Percentiles rank a stretch among this genome's conserved stretches.
Evolutionary conservation across 495 filamentous ascomycete species (phyloP).

Genomic region (Margaritispora aquatica): DNA sequence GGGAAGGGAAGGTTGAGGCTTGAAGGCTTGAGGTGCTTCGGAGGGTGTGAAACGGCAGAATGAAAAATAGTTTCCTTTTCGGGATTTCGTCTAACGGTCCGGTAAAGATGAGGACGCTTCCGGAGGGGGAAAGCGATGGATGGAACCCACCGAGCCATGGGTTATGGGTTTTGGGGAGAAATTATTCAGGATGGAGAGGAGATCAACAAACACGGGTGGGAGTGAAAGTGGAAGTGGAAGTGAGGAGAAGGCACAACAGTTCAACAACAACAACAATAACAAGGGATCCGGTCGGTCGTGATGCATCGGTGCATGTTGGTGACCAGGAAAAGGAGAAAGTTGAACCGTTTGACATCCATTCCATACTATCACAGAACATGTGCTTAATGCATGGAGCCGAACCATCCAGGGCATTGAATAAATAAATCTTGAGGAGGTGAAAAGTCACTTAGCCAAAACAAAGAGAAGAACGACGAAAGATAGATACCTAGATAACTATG

Average conservation of each 20-base stretch:
- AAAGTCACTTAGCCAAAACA: no score
- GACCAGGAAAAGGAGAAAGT: no score
- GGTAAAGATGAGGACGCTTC: background rate
- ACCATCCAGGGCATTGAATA: no score
- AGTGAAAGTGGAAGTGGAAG: background rate
- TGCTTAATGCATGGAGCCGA: no score
- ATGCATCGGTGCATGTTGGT: background rate
- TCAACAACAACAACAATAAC: background rate
- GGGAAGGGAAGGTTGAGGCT: background rate
- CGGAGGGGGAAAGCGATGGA: background rate
- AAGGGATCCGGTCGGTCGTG: background rate
- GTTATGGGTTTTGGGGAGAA: background rate
- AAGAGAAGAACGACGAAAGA: no score
- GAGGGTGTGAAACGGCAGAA: constrained; percentile 10
- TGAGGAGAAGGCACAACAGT: background rate
- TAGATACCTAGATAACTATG: no score
- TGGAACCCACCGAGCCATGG: background rate
- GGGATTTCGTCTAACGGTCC: constrained; percentile 4
- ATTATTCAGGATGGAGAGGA: no score
- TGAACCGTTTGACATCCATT: no score
- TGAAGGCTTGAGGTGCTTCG: background rate
- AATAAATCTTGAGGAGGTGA: no score
- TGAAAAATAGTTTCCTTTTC: background rate
- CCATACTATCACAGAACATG: no score
- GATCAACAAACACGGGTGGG: background rate